These are phyloP conservation scores for Penicillium psychrosexuale DNA, from an alignment of 2,329 filamentous ascomycete genomes.

Conservation along the genomic window DNA sequence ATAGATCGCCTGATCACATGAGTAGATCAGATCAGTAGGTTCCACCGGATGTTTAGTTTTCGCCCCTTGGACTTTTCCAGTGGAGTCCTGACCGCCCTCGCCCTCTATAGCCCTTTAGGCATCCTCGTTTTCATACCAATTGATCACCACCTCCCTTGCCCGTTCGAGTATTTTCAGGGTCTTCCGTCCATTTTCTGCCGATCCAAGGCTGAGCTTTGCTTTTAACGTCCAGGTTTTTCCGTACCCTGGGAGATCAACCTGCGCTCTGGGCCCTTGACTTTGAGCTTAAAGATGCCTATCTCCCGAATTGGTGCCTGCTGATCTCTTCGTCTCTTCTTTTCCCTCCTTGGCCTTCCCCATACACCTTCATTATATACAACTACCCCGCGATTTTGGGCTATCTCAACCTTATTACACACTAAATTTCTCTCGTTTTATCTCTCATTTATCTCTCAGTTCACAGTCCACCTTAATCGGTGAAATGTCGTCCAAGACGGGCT, in stretches of 20 bases:
- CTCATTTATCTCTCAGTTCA: background rate
- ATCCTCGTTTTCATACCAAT: slow-evolving; percentile 4
- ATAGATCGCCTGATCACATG: background rate
- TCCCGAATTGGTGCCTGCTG: slow-evolving; percentile 3
- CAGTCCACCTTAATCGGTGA: slow-evolving; percentile 1
- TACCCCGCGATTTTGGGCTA: background rate
- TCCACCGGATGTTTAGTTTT: slow-evolving; percentile 12
- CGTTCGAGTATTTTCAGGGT: background rate
- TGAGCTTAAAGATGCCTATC: slow-evolving; percentile 20
- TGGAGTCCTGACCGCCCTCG: no score
- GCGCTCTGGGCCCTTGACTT: slow-evolving; percentile 1
- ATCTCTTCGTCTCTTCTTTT: background rate
- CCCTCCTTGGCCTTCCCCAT: background rate
- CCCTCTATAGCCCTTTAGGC: slow-evolving; percentile 1
- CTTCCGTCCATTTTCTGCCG: background rate
- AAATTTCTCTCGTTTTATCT: background rate
- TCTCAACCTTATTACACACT: background rate
- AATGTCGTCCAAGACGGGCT: slow-evolving; percentile 22
- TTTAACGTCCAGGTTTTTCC: slow-evolving; percentile 1
- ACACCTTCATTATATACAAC: background rate
- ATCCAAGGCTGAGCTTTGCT: background rate
- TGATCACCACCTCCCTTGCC: background rate
- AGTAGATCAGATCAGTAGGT: slow-evolving; percentile 15
- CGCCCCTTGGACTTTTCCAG: background rate
- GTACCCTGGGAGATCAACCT: slow-evolving; percentile 2